Evolutionary conservation across 108 stramenopile genomes (phyloP).

Genomic region (Cyclotella kingstonii): DNA sequence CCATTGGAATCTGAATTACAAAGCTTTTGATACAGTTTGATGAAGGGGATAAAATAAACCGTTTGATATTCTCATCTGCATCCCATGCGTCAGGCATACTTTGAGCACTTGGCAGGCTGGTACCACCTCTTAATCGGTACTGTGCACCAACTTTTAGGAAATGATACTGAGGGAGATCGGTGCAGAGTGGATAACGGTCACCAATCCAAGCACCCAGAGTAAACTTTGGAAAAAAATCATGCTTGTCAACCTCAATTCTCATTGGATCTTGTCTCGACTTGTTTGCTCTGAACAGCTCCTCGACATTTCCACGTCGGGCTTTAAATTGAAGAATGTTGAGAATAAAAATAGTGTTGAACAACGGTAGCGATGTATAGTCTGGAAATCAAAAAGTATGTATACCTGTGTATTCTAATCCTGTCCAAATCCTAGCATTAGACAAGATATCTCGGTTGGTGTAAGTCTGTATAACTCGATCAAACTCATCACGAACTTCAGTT

Average conservation of each 20-base stretch:
- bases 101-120: constrained; percentile 23
- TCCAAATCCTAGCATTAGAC: constrained; percentile 47
- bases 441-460: constrained; percentile 50
- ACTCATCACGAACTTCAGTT: constrained; percentile 30
- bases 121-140: constrained; percentile 37
- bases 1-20: constrained; percentile 39
- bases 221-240: constrained; percentile 54
- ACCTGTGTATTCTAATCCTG: constrained; percentile 40
- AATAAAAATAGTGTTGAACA: not conserved
- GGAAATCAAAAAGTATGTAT: not conserved
- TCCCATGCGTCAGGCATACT: constrained; percentile 16
- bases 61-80: constrained; percentile 33
- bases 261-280: constrained; percentile 53
- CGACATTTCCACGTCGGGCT: constrained; percentile 41
- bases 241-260: constrained; percentile 33
- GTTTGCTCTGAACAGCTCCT: constrained; percentile 36
- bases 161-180: constrained; percentile 46
- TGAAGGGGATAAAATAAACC: constrained; percentile 30
- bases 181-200: constrained; percentile 49
- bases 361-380: no score
- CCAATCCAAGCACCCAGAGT: constrained; percentile 55
- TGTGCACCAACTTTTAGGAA: constrained; percentile 53
- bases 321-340: no score
- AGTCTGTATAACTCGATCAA: constrained; percentile 35
- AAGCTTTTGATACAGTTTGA: constrained; percentile 45